phyloP scores from a whole-genome alignment of 2,329 filamentous ascomycete genomes.

The Cytospora piceicola region DNA sequence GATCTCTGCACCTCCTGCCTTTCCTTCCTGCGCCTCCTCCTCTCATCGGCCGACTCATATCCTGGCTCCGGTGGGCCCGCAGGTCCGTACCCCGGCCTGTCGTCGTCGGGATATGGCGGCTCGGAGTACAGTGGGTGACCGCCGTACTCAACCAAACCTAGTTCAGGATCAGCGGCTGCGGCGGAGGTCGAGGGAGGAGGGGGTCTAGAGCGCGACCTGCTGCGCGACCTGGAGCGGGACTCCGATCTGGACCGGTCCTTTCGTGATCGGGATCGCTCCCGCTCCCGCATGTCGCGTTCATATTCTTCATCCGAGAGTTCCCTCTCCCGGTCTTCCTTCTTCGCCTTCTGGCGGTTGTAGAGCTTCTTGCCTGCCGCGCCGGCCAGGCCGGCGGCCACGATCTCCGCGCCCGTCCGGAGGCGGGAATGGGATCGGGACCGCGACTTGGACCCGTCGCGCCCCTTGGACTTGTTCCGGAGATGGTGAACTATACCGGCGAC shows the following conservation, averaged over 20 bases:
- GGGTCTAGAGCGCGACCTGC: conserved; percentile 48
- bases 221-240: conserved; percentile 44
- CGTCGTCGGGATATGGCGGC: conserved; percentile 40
- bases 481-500: conserved; percentile 63
- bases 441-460: conserved; percentile 38
- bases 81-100: conserved; percentile 23
- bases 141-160: conserved; percentile 72
- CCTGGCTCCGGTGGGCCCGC: conserved; percentile 32
- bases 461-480: conserved; percentile 54
- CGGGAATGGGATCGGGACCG: conserved; percentile 51
- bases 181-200: conserved; percentile 35
- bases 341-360: conserved; percentile 64
- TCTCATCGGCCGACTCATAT: conserved; percentile 55
- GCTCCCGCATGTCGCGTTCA: conserved; percentile 44
- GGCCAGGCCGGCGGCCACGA: conserved; percentile 62
- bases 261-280: conserved; percentile 39
- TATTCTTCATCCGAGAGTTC: conserved; percentile 38
- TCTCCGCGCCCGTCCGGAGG: conserved; percentile 60
- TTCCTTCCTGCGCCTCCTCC: conserved; percentile 35
- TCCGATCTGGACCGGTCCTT: conserved; percentile 28
- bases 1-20: conserved; percentile 33
- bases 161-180: conserved; percentile 61
- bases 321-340: conserved; percentile 54
- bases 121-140: conserved; percentile 56
- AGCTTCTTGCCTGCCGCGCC: conserved; percentile 64